A percentile compares a stretch with the other conserved stretches of the same genome.
Conservation (phyloP, 352 stramenopile species). For the Albugo candida region DNA sequence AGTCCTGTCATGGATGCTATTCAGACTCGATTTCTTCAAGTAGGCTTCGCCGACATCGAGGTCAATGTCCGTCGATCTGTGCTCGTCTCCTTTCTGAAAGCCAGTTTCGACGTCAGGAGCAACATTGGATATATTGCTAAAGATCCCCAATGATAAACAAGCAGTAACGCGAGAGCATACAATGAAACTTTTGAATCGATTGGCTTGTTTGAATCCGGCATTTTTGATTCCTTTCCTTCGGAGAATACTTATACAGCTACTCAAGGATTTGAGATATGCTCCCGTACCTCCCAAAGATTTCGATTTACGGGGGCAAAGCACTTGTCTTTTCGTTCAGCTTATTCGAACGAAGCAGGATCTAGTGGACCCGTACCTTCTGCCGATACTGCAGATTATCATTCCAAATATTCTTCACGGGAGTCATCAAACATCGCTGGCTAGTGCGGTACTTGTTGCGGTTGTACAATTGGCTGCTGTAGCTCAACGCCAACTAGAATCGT, state of each 20-base stretch:
- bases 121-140: slow-evolving; percentile 87
- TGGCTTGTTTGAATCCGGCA: slow-evolving; percentile 90
- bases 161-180: slow-evolving; percentile 75
- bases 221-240: slow-evolving; percentile 89
- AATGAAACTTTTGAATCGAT: slow-evolving; percentile 85
- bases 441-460: slow-evolving; percentile 52
- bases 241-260: slow-evolving; percentile 84
- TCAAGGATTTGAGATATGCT: slow-evolving; percentile 89
- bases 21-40: slow-evolving; percentile 79
- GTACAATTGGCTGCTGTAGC: slow-evolving; percentile 87
- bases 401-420: slow-evolving; percentile 77
- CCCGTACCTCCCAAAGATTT: slow-evolving; percentile 23
- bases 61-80: slow-evolving; percentile 82
- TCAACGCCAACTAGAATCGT: slow-evolving; percentile 77
- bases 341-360: slow-evolving; percentile 72
- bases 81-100: slow-evolving; percentile 78
- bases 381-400: slow-evolving; percentile 45
- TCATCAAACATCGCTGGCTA: slow-evolving; percentile 37
- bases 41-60: slow-evolving; percentile 86
- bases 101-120: slow-evolving; percentile 84
- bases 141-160: slow-evolving; percentile 89
- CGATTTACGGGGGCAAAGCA: slow-evolving; percentile 74
- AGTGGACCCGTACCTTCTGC: slow-evolving; percentile 66
- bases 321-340: slow-evolving; percentile 59
- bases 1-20: slow-evolving; percentile 86